These are phyloP conservation scores for Fraxinus velutina DNA, from an alignment of 305 asterid species.

Conservation along the genomic window DNA sequence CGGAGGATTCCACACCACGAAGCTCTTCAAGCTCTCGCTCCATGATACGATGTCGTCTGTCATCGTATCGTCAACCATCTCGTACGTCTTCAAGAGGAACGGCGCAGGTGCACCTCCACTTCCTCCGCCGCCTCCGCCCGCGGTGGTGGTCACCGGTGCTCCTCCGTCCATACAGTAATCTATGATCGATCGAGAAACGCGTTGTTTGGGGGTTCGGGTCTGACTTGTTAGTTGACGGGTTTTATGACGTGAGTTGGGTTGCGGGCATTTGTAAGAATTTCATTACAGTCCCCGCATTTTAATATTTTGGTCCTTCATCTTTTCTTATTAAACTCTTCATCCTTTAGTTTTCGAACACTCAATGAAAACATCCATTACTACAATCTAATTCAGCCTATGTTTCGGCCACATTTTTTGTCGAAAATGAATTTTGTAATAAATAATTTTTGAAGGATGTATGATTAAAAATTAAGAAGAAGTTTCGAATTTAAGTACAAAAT, in stretches of 20 bases:
- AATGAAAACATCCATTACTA: background rate
- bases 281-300: background rate
- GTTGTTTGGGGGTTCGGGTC: background rate
- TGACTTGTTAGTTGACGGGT: background rate
- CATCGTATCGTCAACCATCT: slow-evolving; percentile 76
- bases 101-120: slow-evolving; percentile 89
- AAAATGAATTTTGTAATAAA: too few species aligned
- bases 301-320: background rate
- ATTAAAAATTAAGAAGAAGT: too few species aligned
- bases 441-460: background rate
- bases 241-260: background rate
- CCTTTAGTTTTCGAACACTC: background rate
- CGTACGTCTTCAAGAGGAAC: slow-evolving; percentile 78
- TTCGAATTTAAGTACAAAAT: too few species aligned
- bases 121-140: slow-evolving; percentile 13
- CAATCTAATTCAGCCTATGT: background rate
- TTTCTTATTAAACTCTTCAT: background rate
- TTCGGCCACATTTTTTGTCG: background rate
- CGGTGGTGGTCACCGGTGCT: slow-evolving; percentile 23
- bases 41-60: slow-evolving; percentile 82
- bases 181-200: background rate
- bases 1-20: slow-evolving; percentile 91
- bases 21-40: slow-evolving; percentile 64
- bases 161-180: slow-evolving; percentile 47
- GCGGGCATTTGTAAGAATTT: background rate